These are phyloP conservation scores for Roridomyces roridus DNA, from an alignment of 768 basidiomycete species.

Conservation along the genomic window DNA sequence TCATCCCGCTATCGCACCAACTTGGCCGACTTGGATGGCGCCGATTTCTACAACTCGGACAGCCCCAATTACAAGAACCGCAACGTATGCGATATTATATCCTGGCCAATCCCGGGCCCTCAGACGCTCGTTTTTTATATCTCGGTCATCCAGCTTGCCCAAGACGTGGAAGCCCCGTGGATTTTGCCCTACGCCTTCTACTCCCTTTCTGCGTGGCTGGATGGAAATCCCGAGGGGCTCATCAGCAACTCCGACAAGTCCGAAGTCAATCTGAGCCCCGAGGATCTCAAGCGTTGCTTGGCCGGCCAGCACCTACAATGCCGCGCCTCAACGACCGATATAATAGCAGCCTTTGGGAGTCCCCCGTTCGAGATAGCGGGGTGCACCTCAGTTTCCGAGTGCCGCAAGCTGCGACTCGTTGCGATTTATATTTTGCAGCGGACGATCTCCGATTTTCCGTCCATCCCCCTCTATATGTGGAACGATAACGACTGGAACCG, in stretches of 20 bases:
- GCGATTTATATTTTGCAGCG: too few relatives aligned
- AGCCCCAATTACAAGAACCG: too few relatives aligned
- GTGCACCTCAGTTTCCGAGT: not conserved
- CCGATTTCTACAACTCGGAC: too few relatives aligned
- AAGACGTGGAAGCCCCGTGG: constrained; percentile 1
- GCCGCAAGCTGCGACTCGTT: not conserved
- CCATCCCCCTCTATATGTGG: not conserved
- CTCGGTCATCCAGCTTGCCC: not conserved
- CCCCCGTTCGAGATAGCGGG: not conserved
- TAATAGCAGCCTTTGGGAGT: constrained; percentile 1
- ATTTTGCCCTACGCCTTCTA: constrained; percentile 7
- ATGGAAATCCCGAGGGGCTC: not conserved
- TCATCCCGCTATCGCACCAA: too few relatives aligned
- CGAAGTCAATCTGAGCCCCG: not conserved
- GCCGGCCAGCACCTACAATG: not conserved
- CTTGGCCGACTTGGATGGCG: too few relatives aligned
- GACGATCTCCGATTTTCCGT: not conserved
- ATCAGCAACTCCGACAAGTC: not conserved
- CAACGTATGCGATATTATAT: too few relatives aligned
- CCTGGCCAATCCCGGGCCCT: too few relatives aligned
- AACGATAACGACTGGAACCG: not conserved
- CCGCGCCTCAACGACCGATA: not conserved
- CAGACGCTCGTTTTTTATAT: too few relatives aligned
- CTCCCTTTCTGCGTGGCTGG: not conserved
- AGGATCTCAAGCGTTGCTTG: not conserved